A percentile compares a stretch with the other conserved stretches of the same genome.
phyloP scores from a whole-genome alignment of 2,329 filamentous ascomycete genomes.

The Trichoderma breve region DNA sequence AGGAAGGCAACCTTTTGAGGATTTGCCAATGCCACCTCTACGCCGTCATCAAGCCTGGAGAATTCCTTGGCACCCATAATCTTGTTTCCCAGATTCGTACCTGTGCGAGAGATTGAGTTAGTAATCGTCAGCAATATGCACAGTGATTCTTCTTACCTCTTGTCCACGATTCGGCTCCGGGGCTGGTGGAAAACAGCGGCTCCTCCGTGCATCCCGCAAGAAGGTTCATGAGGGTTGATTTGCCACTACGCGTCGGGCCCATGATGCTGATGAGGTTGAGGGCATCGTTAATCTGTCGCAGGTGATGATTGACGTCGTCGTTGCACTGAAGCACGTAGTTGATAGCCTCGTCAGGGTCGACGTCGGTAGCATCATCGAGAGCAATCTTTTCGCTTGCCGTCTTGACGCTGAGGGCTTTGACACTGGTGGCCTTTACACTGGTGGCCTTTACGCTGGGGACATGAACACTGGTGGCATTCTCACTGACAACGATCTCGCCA shows the following conservation, averaged over 20 bases:
- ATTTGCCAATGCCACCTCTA: not conserved
- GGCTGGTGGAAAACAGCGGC: conserved; percentile 9
- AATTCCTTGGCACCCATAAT: conserved; percentile 14
- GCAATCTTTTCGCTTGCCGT: not conserved
- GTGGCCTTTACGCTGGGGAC: not conserved
- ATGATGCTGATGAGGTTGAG: conserved; percentile 19
- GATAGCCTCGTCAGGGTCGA: not conserved
- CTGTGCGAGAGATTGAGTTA: not conserved
- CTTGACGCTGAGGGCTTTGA: not conserved
- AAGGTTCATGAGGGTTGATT: conserved; percentile 15
- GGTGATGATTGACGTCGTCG: conserved; percentile 7
- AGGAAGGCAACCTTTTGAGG: conserved; percentile 5
- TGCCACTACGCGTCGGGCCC: conserved; percentile 15
- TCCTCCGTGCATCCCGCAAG: conserved; percentile 10
- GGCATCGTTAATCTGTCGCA: conserved; percentile 15
- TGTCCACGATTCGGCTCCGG: conserved; percentile 13
- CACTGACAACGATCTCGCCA: not conserved
- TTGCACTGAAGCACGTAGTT: conserved; percentile 12
- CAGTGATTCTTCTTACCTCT: not conserved
- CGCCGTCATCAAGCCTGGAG: conserved; percentile 7
- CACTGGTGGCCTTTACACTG: not conserved
- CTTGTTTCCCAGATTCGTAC: conserved; percentile 15
- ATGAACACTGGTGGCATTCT: not conserved
- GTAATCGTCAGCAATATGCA: not conserved
- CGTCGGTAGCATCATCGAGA: conserved; percentile 3